These are phyloP conservation scores for Danielia reshetovae DNA, from an alignment of 805 yeast genomes.

Conservation along the genomic window DNA sequence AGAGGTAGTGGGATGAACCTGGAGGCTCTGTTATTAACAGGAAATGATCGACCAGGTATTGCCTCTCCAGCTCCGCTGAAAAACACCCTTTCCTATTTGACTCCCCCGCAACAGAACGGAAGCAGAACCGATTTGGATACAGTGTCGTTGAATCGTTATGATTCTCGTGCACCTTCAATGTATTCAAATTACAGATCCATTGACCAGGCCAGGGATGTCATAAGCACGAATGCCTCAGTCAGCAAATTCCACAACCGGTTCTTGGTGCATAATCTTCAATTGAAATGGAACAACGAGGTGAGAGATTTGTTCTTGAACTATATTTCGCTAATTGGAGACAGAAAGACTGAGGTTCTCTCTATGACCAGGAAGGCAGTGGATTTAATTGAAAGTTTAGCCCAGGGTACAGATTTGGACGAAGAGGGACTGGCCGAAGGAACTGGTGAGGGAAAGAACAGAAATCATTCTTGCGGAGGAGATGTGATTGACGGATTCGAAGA, in stretches of 20 bases:
- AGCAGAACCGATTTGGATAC: background rate
- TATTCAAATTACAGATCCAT: slow-evolving; percentile 28
- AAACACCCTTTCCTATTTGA: too few species aligned
- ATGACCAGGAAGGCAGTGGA: slow-evolving; percentile 49
- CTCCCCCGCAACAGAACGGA: too few species aligned
- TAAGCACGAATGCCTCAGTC: slow-evolving; percentile 19
- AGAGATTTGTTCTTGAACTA: slow-evolving; percentile 64
- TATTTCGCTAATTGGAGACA: slow-evolving; percentile 40
- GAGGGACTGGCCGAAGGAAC: slow-evolving; percentile 1
- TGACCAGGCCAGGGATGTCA: slow-evolving; percentile 23
- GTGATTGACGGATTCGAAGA: slow-evolving; percentile 48
- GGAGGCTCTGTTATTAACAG: too few species aligned
- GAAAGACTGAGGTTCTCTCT: slow-evolving; percentile 40
- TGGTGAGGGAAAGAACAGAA: slow-evolving; percentile 10
- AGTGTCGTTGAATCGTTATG: background rate
- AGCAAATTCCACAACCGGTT: slow-evolving; percentile 61
- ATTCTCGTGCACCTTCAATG: slow-evolving; percentile 21
- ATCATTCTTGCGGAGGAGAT: slow-evolving; percentile 23
- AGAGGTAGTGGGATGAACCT: background rate
- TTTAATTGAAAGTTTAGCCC: slow-evolving; percentile 41
- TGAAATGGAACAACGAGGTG: slow-evolving; percentile 74
- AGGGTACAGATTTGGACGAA: slow-evolving; percentile 12
- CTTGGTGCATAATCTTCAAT: slow-evolving; percentile 63
- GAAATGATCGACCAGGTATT: too few species aligned
- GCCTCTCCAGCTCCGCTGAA: too few species aligned